Evolutionary conservation across 2,329 filamentous ascomycete genomes (phyloP).

Genomic region (Thelonectria olida): DNA sequence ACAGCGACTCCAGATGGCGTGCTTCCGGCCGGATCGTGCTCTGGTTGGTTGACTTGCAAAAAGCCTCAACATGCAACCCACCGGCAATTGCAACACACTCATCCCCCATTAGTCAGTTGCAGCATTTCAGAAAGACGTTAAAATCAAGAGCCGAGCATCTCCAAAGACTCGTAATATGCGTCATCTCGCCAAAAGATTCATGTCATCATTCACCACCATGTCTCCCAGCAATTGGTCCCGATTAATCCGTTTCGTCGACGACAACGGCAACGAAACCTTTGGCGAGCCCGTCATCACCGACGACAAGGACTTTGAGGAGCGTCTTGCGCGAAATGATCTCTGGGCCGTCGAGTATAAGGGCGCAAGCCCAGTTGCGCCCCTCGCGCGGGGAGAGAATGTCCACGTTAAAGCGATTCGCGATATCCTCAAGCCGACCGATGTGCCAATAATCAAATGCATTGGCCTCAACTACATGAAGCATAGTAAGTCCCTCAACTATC

Average conservation of each 20-base stretch:
- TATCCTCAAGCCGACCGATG: conserved; percentile 42
- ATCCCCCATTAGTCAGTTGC: not conserved
- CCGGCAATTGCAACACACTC: conserved; percentile 9
- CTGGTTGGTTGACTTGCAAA: conserved; percentile 25
- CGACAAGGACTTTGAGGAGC: conserved; percentile 38
- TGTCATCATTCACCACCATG: conserved; percentile 27
- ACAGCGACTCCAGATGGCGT: not conserved
- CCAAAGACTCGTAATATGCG: conserved; percentile 2
- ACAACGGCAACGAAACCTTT: conserved; percentile 44
- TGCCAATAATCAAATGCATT: conserved; percentile 48
- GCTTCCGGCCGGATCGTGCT: conserved; percentile 34
- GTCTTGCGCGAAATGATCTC: conserved; percentile 36
- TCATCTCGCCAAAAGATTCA: conserved; percentile 13
- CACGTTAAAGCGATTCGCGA: conserved; percentile 45
- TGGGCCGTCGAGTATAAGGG: conserved; percentile 45
- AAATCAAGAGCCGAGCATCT: conserved; percentile 1
- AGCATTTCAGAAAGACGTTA: not conserved
- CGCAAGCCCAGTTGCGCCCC: conserved; percentile 32
- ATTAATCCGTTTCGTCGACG: conserved; percentile 48
- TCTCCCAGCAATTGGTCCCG: conserved; percentile 40
- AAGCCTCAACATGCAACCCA: not conserved
- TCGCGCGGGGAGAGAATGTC: conserved; percentile 40
- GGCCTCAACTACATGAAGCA: conserved; percentile 50
- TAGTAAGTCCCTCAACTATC: conserved; percentile 33
- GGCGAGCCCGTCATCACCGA: conserved; percentile 44